Evolutionary conservation across 2,329 filamentous ascomycete genomes (phyloP), one percentile per base, ranked within the genome.

Genomic region (Reticulascus tulasneorum): DNA sequence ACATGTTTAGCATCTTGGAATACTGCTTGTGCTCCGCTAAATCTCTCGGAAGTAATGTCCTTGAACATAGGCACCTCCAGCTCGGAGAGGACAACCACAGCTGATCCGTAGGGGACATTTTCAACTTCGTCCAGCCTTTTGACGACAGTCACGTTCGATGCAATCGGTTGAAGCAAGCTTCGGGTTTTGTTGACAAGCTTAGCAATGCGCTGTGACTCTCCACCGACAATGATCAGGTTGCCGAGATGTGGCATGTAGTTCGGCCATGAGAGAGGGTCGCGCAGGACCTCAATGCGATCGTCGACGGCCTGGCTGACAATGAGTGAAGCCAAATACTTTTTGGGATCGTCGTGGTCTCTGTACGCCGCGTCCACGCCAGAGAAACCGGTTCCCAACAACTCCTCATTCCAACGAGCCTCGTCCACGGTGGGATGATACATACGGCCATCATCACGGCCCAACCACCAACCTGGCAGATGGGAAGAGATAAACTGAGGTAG

Each of bases 31-130:
- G 53, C 26, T 6, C 35, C 40, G 2, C 39, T 35, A 28, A 51
- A 37, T 9, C 38, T 47, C 3, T 21, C 26, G 59, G 63, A 27
- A 1, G 50, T 37, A 10, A 71, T 48, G 11, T 60, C 56, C 4
- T 50, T 46, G 7, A 59, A 47, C 10, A 60, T 45, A 10, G 40
- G 29, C 6, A 38, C 28, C 11, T 52, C 45, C 13, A 43, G 22
- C 23, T 43, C 42, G 4, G 36, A n/a, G n/a, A n/a, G n/a, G n/a
- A n/a, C n/a, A n/a, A n/a, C n/a, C n/a, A n/a, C n/a, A n/a, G n/a
- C n/a, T n/a, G n/a, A n/a, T n/a, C n/a, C n/a, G n/a, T n/a, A n/a
- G n/a, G n/a, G n/a, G n/a, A n/a, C n/a, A n/a, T n/a, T n/a, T n/a
- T n/a, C n/a, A n/a, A n/a, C n/a, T n/a, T n/a, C n/a, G n/a, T n/a